These are phyloP conservation scores for Podospora conica DNA, from an alignment of 495 filamentous ascomycete species.

Conservation along the genomic window DNA sequence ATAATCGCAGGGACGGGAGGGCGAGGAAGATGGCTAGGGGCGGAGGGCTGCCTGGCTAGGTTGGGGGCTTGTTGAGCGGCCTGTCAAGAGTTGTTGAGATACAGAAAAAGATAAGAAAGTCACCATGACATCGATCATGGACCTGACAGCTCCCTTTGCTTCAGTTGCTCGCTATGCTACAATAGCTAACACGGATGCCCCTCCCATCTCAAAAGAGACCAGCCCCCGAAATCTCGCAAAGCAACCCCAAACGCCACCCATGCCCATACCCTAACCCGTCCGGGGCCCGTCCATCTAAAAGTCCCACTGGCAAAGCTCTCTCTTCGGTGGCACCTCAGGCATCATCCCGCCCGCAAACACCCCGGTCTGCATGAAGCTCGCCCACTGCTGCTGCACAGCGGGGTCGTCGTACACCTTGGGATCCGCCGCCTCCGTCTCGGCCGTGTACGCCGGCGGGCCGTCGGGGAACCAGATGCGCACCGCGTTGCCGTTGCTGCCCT, in stretches of 20 bases:
- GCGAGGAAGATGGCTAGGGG: slow-evolving; percentile 72
- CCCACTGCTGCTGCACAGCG: slow-evolving; percentile 49
- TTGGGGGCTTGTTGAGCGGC: background rate
- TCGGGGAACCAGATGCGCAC: slow-evolving; percentile 63
- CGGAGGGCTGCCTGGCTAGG: slow-evolving; percentile 41
- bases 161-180: background rate
- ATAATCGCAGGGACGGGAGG: slow-evolving; percentile 63
- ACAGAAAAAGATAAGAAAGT: background rate
- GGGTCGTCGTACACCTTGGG: slow-evolving; percentile 39
- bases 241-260: background rate
- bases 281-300: slow-evolving; percentile 39
- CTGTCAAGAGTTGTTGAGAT: background rate
- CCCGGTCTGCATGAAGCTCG: slow-evolving; percentile 53
- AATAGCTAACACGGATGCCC: background rate
- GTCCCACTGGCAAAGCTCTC: slow-evolving; percentile 66
- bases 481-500: slow-evolving; percentile 36
- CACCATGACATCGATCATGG: background rate
- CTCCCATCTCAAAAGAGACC: background rate
- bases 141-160: background rate
- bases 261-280: background rate
- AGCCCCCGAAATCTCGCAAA: background rate
- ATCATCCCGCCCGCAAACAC: slow-evolving; percentile 57
- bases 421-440: slow-evolving; percentile 46
- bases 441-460: slow-evolving; percentile 55
- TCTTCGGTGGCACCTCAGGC: slow-evolving; percentile 65